Evolutionary conservation across 2,329 filamentous ascomycete species (phyloP).

Genomic region (Rugonectria rugulosa): DNA sequence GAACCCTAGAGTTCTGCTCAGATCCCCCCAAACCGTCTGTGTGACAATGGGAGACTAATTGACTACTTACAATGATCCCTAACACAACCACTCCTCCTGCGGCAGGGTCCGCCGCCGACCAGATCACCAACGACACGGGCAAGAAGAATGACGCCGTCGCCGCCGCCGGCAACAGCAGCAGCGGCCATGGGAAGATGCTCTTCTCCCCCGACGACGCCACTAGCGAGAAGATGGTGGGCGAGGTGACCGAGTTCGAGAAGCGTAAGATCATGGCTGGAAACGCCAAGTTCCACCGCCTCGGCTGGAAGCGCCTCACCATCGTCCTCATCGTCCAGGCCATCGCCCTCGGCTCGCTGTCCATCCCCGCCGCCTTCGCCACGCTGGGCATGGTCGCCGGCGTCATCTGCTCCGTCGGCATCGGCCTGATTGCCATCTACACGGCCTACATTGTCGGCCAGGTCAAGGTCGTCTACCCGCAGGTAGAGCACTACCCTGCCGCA

Average conservation of each 20-base stretch:
- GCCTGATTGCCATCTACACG: slow-evolving; percentile 49
- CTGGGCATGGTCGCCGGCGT: slow-evolving; percentile 43
- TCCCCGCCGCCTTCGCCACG: slow-evolving; percentile 28
- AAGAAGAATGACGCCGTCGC: background rate
- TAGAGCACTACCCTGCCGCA: slow-evolving; percentile 69
- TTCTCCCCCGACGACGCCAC: slow-evolving; percentile 11
- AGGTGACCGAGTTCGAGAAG: slow-evolving; percentile 28
- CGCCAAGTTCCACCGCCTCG: slow-evolving; percentile 29
- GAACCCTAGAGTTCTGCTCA: slow-evolving; percentile 12
- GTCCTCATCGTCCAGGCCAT: slow-evolving; percentile 30
- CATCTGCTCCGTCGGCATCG: slow-evolving; percentile 43
- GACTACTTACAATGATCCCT: slow-evolving; percentile 21
- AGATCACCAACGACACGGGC: slow-evolving; percentile 6
- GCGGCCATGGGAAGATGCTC: slow-evolving; percentile 4
- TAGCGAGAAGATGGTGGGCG: slow-evolving; percentile 26
- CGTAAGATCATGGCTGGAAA: slow-evolving; percentile 26
- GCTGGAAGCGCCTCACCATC: slow-evolving; percentile 29
- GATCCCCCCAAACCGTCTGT: slow-evolving; percentile 13
- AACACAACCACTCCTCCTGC: slow-evolving; percentile 17
- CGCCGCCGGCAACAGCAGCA: too few relatives aligned
- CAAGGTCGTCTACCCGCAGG: slow-evolving; percentile 55
- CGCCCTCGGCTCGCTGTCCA: slow-evolving; percentile 29
- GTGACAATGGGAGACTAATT: slow-evolving; percentile 24
- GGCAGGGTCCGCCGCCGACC: slow-evolving; percentile 12
- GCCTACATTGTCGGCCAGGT: slow-evolving; percentile 49